Conservation (phyloP, 306 rosid genomes). For the Nissolia schottii region DNA sequence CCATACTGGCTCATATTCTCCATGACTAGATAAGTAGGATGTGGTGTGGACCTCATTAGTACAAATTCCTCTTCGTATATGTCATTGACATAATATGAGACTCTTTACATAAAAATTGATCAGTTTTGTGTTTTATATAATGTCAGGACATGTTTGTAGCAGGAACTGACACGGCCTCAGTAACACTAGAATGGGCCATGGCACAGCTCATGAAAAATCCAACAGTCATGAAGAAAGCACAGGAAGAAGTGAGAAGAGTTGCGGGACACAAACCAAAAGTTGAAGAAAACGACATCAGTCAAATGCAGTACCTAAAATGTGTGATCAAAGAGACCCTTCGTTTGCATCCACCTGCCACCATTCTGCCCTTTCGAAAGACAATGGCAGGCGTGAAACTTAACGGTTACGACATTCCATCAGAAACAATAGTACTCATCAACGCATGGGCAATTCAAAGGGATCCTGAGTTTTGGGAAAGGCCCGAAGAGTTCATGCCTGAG, state of each 20-base stretch:
- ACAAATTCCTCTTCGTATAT: too few relatives aligned
- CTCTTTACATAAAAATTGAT: neutral
- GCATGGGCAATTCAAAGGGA: slow-evolving; percentile 47
- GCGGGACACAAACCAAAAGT: slow-evolving; percentile 34
- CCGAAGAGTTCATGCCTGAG: slow-evolving; percentile 26
- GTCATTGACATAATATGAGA: neutral
- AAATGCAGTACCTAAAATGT: slow-evolving; percentile 52
- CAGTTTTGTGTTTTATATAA: neutral
- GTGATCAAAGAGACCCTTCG: slow-evolving; percentile 47
- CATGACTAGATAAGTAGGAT: too few relatives aligned
- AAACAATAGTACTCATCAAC: slow-evolving; percentile 36
- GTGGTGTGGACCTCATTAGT: too few relatives aligned
- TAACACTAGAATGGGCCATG: slow-evolving; percentile 45
- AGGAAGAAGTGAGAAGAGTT: slow-evolving; percentile 51
- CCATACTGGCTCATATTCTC: too few relatives aligned
- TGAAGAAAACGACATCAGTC: slow-evolving; percentile 25
- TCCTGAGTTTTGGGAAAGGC: slow-evolving; percentile 21
- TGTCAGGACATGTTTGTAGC: slow-evolving; percentile 57
- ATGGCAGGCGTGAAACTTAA: neutral
- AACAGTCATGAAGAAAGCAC: slow-evolving; percentile 42
- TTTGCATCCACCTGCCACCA: slow-evolving; percentile 42
- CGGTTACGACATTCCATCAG: slow-evolving; percentile 37
- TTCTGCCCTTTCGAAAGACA: slow-evolving; percentile 36
- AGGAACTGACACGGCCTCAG: slow-evolving; percentile 33
- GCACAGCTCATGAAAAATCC: slow-evolving; percentile 47